Percentiles rank a stretch among this genome's conserved stretches.
phyloP scores from a whole-genome alignment of 2,329 filamentous ascomycete species.

The Fusarium penzigii region DNA sequence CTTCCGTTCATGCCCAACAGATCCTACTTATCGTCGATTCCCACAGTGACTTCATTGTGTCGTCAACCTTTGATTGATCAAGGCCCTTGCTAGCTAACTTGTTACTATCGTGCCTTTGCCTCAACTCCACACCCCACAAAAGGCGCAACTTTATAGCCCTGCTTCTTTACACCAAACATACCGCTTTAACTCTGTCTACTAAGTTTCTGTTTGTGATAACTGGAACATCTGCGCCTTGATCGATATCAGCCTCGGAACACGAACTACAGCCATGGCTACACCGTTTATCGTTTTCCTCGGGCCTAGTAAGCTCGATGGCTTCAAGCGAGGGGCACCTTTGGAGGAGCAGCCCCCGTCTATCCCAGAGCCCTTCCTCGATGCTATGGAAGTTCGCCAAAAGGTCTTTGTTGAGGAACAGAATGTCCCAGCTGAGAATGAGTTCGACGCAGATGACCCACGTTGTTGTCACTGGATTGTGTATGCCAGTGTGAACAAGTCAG shows the following conservation, averaged over 20 bases:
- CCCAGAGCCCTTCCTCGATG: constrained; percentile 60
- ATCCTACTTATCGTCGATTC: neutral
- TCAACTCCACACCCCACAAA: neutral
- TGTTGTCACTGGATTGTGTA: constrained; percentile 91
- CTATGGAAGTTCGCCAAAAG: constrained; percentile 60
- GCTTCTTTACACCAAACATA: neutral
- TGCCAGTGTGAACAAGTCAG: constrained; percentile 56
- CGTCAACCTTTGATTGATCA: neutral
- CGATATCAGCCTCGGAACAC: too few relatives aligned
- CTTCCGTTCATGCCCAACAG: neutral
- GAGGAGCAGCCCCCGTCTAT: constrained; percentile 47
- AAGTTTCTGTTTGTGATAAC: too few relatives aligned
- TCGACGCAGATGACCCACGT: constrained; percentile 77
- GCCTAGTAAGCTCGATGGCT: constrained; percentile 52
- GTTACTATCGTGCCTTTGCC: neutral
- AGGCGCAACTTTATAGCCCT: neutral
- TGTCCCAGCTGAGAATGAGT: constrained; percentile 66
- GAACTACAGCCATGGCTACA: constrained; percentile 43
- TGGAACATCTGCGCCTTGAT: too few relatives aligned
- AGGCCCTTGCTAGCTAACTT: neutral
- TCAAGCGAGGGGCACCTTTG: constrained; percentile 41
- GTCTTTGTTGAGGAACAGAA: constrained; percentile 64
- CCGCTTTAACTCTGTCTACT: neutral
- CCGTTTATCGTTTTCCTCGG: constrained; percentile 51
- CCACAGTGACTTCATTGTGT: neutral